These are phyloP conservation scores for Colletotrichum sp. DNA, from an alignment of 2,329 filamentous ascomycete species.

Conservation along the genomic window DNA sequence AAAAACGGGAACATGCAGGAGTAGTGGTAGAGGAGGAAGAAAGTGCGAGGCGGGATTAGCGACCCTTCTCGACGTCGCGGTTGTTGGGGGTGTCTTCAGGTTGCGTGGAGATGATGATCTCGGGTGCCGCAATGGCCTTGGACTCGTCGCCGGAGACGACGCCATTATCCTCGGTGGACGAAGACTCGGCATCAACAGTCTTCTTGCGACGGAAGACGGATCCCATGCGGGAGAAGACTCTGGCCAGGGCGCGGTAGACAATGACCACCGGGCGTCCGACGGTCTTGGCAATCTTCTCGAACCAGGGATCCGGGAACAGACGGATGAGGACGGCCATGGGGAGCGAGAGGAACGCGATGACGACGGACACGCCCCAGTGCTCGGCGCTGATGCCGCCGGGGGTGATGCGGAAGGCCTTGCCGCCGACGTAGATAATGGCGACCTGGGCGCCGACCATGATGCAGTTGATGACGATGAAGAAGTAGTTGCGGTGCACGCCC, in stretches of 20 bases:
- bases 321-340: constrained; percentile 56
- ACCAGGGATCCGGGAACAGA: constrained; percentile 53
- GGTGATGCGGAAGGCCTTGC: constrained; percentile 55
- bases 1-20: neutral
- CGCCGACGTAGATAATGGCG: constrained; percentile 63
- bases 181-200: neutral
- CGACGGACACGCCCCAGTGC: constrained; percentile 61
- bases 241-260: constrained; percentile 62
- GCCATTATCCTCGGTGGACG: neutral
- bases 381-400: constrained; percentile 43
- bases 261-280: constrained; percentile 97
- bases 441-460: constrained; percentile 64
- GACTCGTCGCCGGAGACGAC: neutral
- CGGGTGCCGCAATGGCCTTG: neutral
- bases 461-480: constrained; percentile 62
- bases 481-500: constrained; percentile 59
- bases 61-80: constrained; percentile 10
- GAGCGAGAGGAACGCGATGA: constrained; percentile 52
- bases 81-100: neutral
- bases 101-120: constrained; percentile 13
- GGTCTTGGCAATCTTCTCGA: constrained; percentile 99
- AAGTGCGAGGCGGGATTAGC: neutral
- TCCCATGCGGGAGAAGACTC: constrained; percentile 23
- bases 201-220: constrained; percentile 13
- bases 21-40: neutral